Evolutionary conservation across 2,329 filamentous ascomycete species (phyloP).

Genomic region (Thielaviopsis populi): DNA sequence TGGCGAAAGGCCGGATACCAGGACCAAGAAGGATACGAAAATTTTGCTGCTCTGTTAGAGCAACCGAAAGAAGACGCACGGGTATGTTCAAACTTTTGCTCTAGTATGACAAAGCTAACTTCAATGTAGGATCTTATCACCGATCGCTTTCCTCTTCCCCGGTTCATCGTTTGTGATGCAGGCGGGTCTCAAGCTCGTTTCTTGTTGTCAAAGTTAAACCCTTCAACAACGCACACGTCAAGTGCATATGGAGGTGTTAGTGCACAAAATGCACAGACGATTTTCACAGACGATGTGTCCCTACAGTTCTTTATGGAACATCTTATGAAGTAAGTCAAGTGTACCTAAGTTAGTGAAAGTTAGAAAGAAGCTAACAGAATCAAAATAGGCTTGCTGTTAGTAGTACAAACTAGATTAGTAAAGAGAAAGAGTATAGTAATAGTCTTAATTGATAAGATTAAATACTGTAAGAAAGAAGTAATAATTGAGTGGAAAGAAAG

Average conservation of each 20-base stretch:
- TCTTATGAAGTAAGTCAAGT: conserved; percentile 75
- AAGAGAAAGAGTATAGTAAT: no score
- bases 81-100: conserved; percentile 35
- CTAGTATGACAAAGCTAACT: conserved; percentile 21
- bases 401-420: conserved; percentile 44
- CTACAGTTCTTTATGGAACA: conserved; percentile 99
- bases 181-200: conserved; percentile 96
- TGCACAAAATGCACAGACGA: conserved; percentile 80
- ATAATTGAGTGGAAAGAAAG: no score
- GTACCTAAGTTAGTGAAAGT: no score
- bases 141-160: conserved; percentile 92
- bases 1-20: conserved; percentile 98
- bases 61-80: conserved; percentile 93
- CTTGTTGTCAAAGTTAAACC: conserved; percentile 90
- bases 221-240: conserved; percentile 89
- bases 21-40: conserved; percentile 95
- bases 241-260: conserved; percentile 81
- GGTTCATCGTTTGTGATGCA: conserved; percentile 98
- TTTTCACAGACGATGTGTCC: conserved; percentile 97
- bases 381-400: conserved; percentile 41
- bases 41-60: conserved; percentile 76
- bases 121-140: conserved; percentile 72
- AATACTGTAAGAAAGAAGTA: no score
- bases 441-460: no score
- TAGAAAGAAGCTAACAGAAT: conserved; percentile 42